Evolutionary conservation across 495 filamentous ascomycete genomes (phyloP), one percentile per base, ranked within the genome.

Genomic region (Penicillium maclennaniae): DNA sequence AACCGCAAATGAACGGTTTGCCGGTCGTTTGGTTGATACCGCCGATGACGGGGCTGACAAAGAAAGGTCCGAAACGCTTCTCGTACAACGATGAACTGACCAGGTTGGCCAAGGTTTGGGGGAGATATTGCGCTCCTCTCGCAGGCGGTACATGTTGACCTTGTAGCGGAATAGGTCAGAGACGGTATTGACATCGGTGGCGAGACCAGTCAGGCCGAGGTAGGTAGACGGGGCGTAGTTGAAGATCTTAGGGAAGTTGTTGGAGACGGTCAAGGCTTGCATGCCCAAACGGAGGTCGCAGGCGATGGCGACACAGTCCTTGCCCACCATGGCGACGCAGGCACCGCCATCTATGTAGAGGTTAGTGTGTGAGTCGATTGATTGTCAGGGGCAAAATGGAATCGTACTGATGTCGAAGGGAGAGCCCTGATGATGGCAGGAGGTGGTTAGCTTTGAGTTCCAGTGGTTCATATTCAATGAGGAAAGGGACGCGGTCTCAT

Each of bases 211-310:
- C 40, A 98, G 82, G 41, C 93, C 93, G n/a, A 98, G 87, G 73
- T 95, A 96, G 59, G 92, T 90, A 68, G 91, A 87, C 16, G 77
- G 70, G 67, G 89, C 91, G 80, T 95, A 97, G 70, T 87, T 83
- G 85, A 97, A 97, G 82, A 98, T 90, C 78, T 98, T 98, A 75
- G 93, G 93, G 83, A 96, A 97, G 85, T 97, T 96, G 84, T 97
- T 97, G 67, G 90, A 95, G 49, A 98, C 86, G 37, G 93, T 98
- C 68, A 98, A 82, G 63, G 95, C 79, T 79, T 98, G 95, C 70
- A 97, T 86, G 56, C 93, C 93, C 51, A 98, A 89, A 49, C 93
- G 92, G 56, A 98, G 91, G 74, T 98, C 93, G 79, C 93, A 98
- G 67, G 93, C 93, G 65, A 98, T 97, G 73, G 93, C 93, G 39